Evolutionary conservation across 2,329 filamentous ascomycete species (phyloP).

Genomic region (Tolypocladium tropicale): DNA sequence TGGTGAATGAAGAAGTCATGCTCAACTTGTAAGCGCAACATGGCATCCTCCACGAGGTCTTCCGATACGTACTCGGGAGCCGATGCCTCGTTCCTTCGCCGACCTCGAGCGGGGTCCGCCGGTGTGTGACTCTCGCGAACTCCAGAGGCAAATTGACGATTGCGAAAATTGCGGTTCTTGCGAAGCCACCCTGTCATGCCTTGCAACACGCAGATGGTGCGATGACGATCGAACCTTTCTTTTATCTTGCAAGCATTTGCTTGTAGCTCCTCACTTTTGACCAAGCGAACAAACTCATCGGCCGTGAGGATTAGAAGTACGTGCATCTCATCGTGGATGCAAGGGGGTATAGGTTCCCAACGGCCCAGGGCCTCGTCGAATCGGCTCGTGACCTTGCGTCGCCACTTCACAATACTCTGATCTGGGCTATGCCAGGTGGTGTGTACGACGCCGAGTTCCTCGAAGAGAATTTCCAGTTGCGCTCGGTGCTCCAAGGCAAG

Average conservation of each 20-base stretch:
- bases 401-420: slow-evolving; percentile 53
- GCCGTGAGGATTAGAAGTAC: slow-evolving; percentile 52
- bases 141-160: slow-evolving; percentile 56
- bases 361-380: slow-evolving; percentile 51
- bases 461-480: slow-evolving; percentile 40
- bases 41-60: slow-evolving; percentile 58
- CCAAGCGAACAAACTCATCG: slow-evolving; percentile 54
- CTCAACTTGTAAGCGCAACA: slow-evolving; percentile 58
- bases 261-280: slow-evolving; percentile 41
- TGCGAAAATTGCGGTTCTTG: slow-evolving; percentile 57
- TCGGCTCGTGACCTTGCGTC: slow-evolving; percentile 52
- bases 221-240: slow-evolving; percentile 38
- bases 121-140: slow-evolving; percentile 39
- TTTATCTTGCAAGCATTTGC: slow-evolving; percentile 47
- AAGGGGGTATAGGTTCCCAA: slow-evolving; percentile 53
- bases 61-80: slow-evolving; percentile 48
- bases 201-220: slow-evolving; percentile 62
- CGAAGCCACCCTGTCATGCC: slow-evolving; percentile 56
- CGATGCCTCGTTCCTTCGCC: slow-evolving; percentile 28
- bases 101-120: slow-evolving; percentile 14
- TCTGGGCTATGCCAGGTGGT: slow-evolving; percentile 33
- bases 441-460: slow-evolving; percentile 37
- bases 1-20: slow-evolving; percentile 63
- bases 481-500: slow-evolving; percentile 36
- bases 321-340: slow-evolving; percentile 46